Base-by-base conservation (phyloP, 2,329 filamentous ascomycete species). In the Hypoxylon sp. region DNA sequence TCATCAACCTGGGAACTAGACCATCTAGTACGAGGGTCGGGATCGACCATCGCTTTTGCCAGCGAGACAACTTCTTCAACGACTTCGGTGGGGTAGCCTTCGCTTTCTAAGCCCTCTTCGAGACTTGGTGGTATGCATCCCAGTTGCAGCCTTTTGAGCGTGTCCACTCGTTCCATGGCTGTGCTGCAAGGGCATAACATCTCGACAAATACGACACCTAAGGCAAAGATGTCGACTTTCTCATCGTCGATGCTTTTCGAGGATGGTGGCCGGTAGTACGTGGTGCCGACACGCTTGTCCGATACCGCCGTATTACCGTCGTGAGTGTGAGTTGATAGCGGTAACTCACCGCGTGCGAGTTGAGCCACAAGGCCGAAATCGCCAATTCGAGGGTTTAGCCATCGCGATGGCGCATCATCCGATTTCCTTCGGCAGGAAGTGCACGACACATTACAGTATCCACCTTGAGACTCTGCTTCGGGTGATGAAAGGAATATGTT, bases 341-440 rank as follows among this genome's bases (percentile, higher is more conserved):
- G 68, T 62, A 78, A 13, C 80, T 80, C 63, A 74, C 77, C 51
- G 79, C 72, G 70, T 75, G 79, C 42, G 81, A 85, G 50, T 87
- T 83, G 59, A 13, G 87, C 85, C 2, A 91, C 90, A 1, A 92
- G 84, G 0, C 89, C 89, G 70, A 92, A 91, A 74, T 92, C 89
- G 2, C 89, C 89, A 42, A 92, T 91, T 2, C 88, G 84, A 24
- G 90, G 86, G 50, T 85, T 86, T 22, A 87, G 79, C 73, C 86
- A 86, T 35, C 82, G 75, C 22, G 68, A 73, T 19, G 56, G 42
- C 0, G 52, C 14, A 31, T 60, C 44, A 3, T 22, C 56, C 8
- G 22, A 19, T n/a, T 39, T 46, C 8, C 19, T 22, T 11, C 37
- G 19, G 35, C 76, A 78, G 2, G 70, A 61, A 35, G 31, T 31